Evolutionary conservation across 495 filamentous ascomycete species (phyloP).

Genomic region (Penicillium soppii): DNA sequence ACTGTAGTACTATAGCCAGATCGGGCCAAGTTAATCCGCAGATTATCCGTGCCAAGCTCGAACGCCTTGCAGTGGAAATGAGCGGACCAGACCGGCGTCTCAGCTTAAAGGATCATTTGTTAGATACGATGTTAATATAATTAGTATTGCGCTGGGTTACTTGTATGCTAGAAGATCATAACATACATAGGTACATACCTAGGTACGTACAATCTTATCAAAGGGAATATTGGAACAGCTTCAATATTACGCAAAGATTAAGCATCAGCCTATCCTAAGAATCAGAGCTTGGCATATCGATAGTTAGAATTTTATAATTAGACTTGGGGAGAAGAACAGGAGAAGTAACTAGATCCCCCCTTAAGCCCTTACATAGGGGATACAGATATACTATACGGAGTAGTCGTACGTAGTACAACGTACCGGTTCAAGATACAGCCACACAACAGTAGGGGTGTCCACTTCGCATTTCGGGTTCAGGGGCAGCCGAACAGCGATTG

Average conservation of each 20-base stretch:
- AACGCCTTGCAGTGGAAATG: constrained; percentile 8
- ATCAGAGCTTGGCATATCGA: not conserved
- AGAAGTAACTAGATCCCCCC: not conserved
- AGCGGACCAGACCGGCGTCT: constrained; percentile 16
- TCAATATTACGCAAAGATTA: not conserved
- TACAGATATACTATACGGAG: not conserved
- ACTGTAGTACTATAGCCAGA: too few relatives aligned
- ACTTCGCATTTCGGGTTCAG: constrained; percentile 23
- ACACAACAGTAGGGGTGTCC: constrained; percentile 6
- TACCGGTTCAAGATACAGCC: constrained; percentile 6
- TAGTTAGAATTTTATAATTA: too few relatives aligned
- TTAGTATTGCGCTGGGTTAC: too few relatives aligned
- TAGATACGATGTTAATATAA: too few relatives aligned
- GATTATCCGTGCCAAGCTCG: not conserved
- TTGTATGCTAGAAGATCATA: too few relatives aligned
- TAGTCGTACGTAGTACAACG: not conserved
- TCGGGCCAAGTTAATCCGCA: too few relatives aligned
- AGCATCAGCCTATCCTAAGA: constrained; percentile 5
- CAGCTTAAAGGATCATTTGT: constrained; percentile 13
- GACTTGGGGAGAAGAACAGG: not conserved
- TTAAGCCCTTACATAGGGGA: constrained; percentile 1
- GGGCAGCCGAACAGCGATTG: constrained; percentile 24
- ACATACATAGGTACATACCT: too few relatives aligned
- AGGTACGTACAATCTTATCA: not conserved
- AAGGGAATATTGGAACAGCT: not conserved